Evolutionary conservation across 179 eudicot species (phyloP).

Genomic region (Carnegiea gigantea): DNA sequence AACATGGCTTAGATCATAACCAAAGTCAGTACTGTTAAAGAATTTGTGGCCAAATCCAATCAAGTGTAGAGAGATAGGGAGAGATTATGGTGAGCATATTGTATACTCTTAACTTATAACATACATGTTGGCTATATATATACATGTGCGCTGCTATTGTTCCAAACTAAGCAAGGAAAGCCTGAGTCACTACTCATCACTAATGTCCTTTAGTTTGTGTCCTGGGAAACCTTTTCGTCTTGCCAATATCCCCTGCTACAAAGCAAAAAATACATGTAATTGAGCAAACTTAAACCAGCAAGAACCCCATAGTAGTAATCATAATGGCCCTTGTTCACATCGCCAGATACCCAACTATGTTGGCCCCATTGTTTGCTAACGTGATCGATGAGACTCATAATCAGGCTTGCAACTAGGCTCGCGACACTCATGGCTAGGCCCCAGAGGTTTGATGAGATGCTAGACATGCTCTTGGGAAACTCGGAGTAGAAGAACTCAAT

Average conservation of each 20-base stretch:
- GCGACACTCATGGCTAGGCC: constrained; percentile 33
- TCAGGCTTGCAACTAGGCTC: constrained; percentile 35
- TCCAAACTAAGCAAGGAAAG: background rate
- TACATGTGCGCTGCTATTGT: background rate
- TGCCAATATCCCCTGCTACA: constrained; percentile 42
- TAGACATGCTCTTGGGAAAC: constrained; percentile 52
- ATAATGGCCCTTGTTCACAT: constrained; percentile 45
- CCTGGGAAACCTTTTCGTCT: constrained; percentile 11
- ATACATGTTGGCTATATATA: background rate
- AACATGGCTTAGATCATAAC: too few species aligned
- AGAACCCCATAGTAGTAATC: constrained; percentile 56
- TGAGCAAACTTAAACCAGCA: constrained; percentile 38
- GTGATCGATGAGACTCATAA: constrained; percentile 31
- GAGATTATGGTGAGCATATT: too few species aligned
- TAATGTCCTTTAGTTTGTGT: background rate
- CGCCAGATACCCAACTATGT: constrained; percentile 49
- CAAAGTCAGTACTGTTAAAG: too few species aligned
- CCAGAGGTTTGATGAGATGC: constrained; percentile 35
- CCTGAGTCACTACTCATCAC: background rate
- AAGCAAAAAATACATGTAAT: constrained; percentile 32
- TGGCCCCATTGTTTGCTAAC: constrained; percentile 34
- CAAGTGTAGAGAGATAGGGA: too few species aligned
- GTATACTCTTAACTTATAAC: background rate
- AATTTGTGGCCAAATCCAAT: too few species aligned
- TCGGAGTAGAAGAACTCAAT: constrained; percentile 51